Evolutionary conservation across 2,329 filamentous ascomycete species (phyloP), one percentile per base, ranked within the genome.

Genomic region (Thielaviopsis ethacetica): DNA sequence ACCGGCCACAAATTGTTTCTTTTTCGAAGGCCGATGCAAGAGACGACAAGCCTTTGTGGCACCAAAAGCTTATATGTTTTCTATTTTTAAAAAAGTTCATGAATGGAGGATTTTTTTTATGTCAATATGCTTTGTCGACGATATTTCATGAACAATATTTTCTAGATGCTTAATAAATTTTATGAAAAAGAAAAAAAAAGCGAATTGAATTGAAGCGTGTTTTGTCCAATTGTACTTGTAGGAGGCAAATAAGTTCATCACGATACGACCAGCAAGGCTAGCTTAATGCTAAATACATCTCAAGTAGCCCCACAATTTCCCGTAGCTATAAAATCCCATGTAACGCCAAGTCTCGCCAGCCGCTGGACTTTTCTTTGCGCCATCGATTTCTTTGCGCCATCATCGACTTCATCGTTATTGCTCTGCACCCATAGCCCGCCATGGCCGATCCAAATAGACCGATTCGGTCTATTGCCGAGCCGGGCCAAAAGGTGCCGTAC

Each of bases 401-500:
- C 38, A 44, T n/a, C 54, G n/a, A 55, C 22, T 26, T 24, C 21
- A 56, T 27, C 15, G 38, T 47, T 26, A 21, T 50, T 7, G 19
- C n/a, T 19, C 9, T 21, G 44, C 7, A 44, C 7, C 9, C 2
- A 44, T n/a, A n/a, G 17, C 17, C n/a, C 44, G 2, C n/a, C 3
- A 49, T 49, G 44, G 44, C 44, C n/a, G 54, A 38, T 19, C n/a
- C 41, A 30, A 65, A 69, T 58, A 61, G 64, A 27, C 70, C 69
- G 12, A 75, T 82, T 66, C 66, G 68, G 55, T 75, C 76, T 62
- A 80, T 84, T 63, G 74, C 77, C 56, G 75, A 77, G 64, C 83
- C 82, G 24, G 86, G 86, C 64, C 26, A 53, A 21, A 26, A 58
- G 30, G 71, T 86, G 64, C 86, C 83, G 56, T 76, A 81, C 21